Conservation (phyloP, 108 stramenopile genomes). For the Nannochloropsis oceanica region DNA sequence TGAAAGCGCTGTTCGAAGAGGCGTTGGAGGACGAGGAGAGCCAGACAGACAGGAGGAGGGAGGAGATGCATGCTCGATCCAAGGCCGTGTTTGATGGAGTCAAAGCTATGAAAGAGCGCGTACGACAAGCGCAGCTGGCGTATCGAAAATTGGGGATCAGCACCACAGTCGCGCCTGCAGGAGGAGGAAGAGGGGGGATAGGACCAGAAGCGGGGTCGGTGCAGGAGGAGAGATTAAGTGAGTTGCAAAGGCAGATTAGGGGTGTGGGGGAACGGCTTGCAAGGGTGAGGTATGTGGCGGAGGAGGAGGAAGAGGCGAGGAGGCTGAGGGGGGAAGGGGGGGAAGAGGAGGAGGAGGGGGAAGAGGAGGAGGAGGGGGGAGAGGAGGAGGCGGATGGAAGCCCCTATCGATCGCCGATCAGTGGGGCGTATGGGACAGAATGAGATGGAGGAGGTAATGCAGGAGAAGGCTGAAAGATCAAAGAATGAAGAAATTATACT, state of each 20-base stretch:
- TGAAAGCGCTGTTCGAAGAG: neutral
- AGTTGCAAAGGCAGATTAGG: neutral
- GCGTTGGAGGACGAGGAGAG: neutral
- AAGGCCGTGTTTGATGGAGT: neutral
- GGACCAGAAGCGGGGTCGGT: neutral
- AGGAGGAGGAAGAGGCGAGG: neutral
- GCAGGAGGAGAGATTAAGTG: neutral
- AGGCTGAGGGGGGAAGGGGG: neutral
- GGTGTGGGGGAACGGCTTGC: neutral
- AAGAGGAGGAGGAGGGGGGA: neutral
- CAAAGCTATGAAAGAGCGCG: neutral
- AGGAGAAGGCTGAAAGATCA: too few relatives aligned
- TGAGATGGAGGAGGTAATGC: neutral
- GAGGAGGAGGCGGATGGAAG: too few relatives aligned
- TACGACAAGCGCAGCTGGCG: neutral
- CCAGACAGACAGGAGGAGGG: neutral
- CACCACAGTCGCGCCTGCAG: neutral
- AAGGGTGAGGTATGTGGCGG: neutral
- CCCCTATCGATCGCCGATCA: too few relatives aligned
- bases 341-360: neutral
- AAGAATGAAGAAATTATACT: too few relatives aligned
- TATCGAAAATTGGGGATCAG: neutral
- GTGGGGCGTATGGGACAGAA: neutral
- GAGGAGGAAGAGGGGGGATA: neutral
- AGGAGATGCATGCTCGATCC: neutral